Base-by-base conservation (phyloP, 495 filamentous ascomycete species). In the Podospora pseudoanserina region DNA sequence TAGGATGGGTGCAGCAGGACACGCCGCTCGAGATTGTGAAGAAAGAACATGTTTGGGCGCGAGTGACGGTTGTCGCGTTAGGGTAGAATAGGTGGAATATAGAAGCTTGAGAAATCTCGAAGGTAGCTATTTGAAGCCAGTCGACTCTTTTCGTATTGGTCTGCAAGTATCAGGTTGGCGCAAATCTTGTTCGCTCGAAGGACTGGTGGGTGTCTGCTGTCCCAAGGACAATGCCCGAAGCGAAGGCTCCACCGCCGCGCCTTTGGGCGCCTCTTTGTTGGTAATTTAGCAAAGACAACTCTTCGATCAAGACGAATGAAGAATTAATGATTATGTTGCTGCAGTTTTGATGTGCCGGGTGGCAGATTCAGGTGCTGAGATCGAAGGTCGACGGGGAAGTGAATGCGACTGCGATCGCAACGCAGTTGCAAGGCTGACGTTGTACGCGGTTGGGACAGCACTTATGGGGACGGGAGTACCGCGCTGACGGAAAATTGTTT, bases 1-100 rank as follows among this genome's bases (percentile, higher is more conserved):
- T 93, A 98, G 28, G 95, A 97, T 39, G 95, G 95, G 77, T 99
- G 96, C 72, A 99, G 86, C 63, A 92, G 91, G 70, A 99, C 94
- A 71, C 89, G 86, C 73, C 93, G 92, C 81, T 96, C 92, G 76
- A 98, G 89, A 70, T 96, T 91, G 79, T 96, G 90, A 74, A 99
- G 90, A 83, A 99, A 99, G 78, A 97, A 99, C 95, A 98, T 99
- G 64, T 61, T 61, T 83, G 70, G 27, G 30, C 27, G 6, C 39
- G 13, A 3, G 2, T 49, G 39, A 49, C 39, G 5, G 39, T 49
- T 11, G 39, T 49, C 39, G 39, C 39, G 39, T 49, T 11, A 11
- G 7, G 13, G 15, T 16, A 49, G 39, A 13, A 49, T 49, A 13
- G 39, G 39, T 11, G 39, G 39, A 16, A 49, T 11, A 13, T 3